Evolutionary conservation across 495 filamentous ascomycete genomes (phyloP).

Genomic region (Friedmanniomyces simplex): DNA sequence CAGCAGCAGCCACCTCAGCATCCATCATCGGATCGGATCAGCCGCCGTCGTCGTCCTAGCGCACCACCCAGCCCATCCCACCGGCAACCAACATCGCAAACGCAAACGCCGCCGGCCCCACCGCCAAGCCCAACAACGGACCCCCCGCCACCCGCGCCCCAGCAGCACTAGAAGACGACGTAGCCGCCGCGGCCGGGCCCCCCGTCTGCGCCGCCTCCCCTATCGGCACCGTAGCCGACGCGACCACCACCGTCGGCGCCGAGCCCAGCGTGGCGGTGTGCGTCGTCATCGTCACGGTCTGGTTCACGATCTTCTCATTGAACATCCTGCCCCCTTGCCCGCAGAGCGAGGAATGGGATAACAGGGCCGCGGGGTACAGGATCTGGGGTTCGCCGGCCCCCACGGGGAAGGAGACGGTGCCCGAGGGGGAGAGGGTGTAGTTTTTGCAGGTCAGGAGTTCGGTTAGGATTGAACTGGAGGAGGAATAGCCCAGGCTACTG

Average conservation of each 20-base stretch:
- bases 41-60: too few species aligned
- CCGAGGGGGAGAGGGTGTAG: slow-evolving; percentile 29
- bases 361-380: slow-evolving; percentile 19
- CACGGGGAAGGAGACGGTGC: slow-evolving; percentile 18
- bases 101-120: too few species aligned
- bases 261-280: not conserved
- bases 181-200: not conserved
- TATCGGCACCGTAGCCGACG: not conserved
- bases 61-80: too few species aligned
- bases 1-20: too few species aligned
- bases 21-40: too few species aligned
- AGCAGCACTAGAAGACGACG: too few species aligned
- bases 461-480: slow-evolving; percentile 29
- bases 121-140: too few species aligned
- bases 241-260: not conserved
- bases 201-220: not conserved
- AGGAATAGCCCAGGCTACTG: slow-evolving; percentile 31
- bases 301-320: not conserved
- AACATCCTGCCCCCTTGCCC: not conserved
- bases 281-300: slow-evolving; percentile 2
- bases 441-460: slow-evolving; percentile 38
- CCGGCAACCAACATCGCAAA: too few species aligned
- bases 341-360: slow-evolving; percentile 24
- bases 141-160: too few species aligned
- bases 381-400: slow-evolving; percentile 19